These are phyloP conservation scores for Pyricularia sp. DNA, from an alignment of 2,329 filamentous ascomycete species.

Conservation along the genomic window DNA sequence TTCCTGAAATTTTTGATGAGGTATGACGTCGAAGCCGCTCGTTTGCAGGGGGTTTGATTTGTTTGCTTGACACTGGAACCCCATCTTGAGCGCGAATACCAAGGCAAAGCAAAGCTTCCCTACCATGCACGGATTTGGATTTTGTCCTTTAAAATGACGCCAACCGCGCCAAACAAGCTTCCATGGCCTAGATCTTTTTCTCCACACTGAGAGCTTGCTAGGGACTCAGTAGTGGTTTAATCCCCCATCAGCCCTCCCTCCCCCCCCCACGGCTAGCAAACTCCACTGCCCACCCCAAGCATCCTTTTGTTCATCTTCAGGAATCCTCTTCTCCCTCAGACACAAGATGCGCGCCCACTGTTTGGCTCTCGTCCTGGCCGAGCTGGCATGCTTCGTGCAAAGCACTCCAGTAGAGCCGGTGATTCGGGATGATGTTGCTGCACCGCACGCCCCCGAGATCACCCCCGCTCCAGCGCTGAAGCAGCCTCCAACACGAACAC, in stretches of 20 bases:
- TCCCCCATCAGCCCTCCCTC: neutral
- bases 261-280: too few species aligned
- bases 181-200: neutral
- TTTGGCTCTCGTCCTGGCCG: neutral
- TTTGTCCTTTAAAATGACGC: neutral
- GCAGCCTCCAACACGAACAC: slow-evolving; percentile 12
- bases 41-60: neutral
- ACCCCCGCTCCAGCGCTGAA: slow-evolving; percentile 16
- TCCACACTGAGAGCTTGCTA: neutral
- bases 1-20: neutral
- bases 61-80: neutral
- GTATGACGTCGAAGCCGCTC: neutral
- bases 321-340: neutral
- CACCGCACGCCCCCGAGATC: slow-evolving; percentile 14
- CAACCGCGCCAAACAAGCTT: neutral
- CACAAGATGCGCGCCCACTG: neutral
- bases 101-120: neutral
- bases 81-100: neutral
- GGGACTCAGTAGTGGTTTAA: neutral
- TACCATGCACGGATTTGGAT: neutral
- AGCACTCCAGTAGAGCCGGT: slow-evolving; percentile 2
- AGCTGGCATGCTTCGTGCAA: neutral
- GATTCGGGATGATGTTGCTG: neutral
- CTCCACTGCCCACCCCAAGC: neutral
- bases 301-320: neutral